Evolutionary conservation across 805 yeast species (phyloP).

Genomic region (Metschnikowia baotianmanensis): DNA sequence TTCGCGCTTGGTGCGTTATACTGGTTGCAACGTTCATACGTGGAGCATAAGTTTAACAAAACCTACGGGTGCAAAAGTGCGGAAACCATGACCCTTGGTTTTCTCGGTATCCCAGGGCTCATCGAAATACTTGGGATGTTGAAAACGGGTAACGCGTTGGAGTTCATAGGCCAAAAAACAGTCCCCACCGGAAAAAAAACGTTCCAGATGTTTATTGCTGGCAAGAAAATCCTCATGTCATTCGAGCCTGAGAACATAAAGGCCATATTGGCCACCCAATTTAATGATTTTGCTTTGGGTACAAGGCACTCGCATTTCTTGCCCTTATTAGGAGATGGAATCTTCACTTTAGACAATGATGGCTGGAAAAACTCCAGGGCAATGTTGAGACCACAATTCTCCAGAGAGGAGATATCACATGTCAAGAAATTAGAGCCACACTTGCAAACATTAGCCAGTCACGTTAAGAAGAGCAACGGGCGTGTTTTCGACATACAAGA

Average conservation of each 20-base stretch:
- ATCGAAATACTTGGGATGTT: constrained; percentile 7
- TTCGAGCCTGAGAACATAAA: constrained; percentile 12
- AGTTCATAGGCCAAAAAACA: constrained; percentile 9
- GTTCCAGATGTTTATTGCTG: too few species aligned
- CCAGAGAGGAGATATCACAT: constrained; percentile 15
- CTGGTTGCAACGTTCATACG: constrained; percentile 12
- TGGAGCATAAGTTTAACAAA: constrained; percentile 11
- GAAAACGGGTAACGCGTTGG: constrained; percentile 15
- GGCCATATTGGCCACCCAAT: constrained; percentile 10
- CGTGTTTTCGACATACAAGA: constrained; percentile 12
- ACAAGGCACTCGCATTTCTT: constrained; percentile 8
- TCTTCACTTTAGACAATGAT: constrained; percentile 13
- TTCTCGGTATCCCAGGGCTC: constrained; percentile 12
- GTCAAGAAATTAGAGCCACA: constrained; percentile 15
- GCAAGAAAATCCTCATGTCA: constrained; percentile 4
- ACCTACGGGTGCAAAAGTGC: constrained; percentile 16
- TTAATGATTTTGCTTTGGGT: constrained; percentile 12
- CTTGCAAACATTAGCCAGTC: constrained; percentile 1
- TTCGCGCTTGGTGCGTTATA: constrained; percentile 11
- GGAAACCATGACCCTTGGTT: constrained; percentile 1
- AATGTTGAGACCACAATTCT: constrained; percentile 15
- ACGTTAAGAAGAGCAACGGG: constrained; percentile 1
- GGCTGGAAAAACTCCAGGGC: constrained; percentile 11
- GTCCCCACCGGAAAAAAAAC: neutral
- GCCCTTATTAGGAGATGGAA: constrained; percentile 15